Percentiles rank a stretch among this genome's conserved stretches.
Evolutionary conservation across 176 grass and related monocot species (phyloP).

Genomic region (Zea mays): Zm-B73-REFERENCE-NAM-5.0 NC_050096.1:36138501-36139000

Average conservation of each 20-base stretch:
- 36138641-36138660: slow-evolving; percentile 65
- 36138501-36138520: neutral
- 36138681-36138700: slow-evolving; percentile 61
- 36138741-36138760: slow-evolving; percentile 80
- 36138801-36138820: too few species aligned
- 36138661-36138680: too few species aligned
- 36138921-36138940: too few species aligned
- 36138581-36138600: slow-evolving; percentile 71
- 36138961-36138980: too few species aligned
- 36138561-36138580: neutral
- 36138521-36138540: neutral
- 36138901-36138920: too few species aligned
- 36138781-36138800: slow-evolving; percentile 78
- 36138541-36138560: slow-evolving; percentile 18
- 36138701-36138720: slow-evolving; percentile 94
- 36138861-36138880: too few species aligned
- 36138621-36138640: slow-evolving; percentile 90
- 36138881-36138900: too few species aligned
- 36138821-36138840: too few species aligned
- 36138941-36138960: too few species aligned
- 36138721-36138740: slow-evolving; percentile 78
- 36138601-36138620: slow-evolving; percentile 89
- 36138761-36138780: slow-evolving; percentile 86
- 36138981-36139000: too few species aligned
- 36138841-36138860: too few species aligned